Evolutionary conservation across 2,329 filamentous ascomycete species (phyloP).

Genomic region (Sclerotinia spermophila): DNA sequence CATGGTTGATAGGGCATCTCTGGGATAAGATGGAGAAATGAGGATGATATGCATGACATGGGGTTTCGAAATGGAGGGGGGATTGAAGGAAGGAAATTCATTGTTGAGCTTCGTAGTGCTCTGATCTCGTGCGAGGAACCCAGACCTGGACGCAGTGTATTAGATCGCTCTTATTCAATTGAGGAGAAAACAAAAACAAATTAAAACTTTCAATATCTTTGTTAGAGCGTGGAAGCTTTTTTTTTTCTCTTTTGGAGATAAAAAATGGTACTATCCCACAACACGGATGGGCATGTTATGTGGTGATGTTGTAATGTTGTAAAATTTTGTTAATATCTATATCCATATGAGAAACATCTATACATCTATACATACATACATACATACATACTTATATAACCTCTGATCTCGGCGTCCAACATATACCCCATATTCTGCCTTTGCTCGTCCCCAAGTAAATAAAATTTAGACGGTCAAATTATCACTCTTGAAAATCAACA

Average conservation of each 20-base stretch:
- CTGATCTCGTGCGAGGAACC: neutral
- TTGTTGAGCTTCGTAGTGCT: slow-evolving; percentile 8
- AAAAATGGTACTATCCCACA: neutral
- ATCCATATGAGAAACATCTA: neutral
- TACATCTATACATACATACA: neutral
- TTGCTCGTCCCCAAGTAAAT: too few relatives aligned
- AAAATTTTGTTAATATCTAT: neutral
- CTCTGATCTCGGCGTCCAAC: neutral
- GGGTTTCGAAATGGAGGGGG: neutral
- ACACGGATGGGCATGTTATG: neutral
- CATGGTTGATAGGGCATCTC: neutral
- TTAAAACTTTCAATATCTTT: slow-evolving; percentile 3
- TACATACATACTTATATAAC: neutral
- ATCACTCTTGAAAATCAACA: slow-evolving; percentile 86
- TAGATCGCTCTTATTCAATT: slow-evolving; percentile 2
- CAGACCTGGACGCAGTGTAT: neutral
- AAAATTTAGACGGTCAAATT: slow-evolving; percentile 53
- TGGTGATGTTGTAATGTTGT: neutral
- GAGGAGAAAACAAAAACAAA: neutral
- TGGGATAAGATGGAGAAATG: slow-evolving; percentile 10
- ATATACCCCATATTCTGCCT: neutral
- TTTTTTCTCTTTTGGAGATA: too few relatives aligned
- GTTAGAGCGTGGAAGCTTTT: neutral
- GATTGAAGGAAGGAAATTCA: neutral
- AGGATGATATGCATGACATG: neutral